Evolutionary conservation across 192 early-diverging fungal genomes (phyloP).

Genomic region (Powellomyces hirtus): DNA sequence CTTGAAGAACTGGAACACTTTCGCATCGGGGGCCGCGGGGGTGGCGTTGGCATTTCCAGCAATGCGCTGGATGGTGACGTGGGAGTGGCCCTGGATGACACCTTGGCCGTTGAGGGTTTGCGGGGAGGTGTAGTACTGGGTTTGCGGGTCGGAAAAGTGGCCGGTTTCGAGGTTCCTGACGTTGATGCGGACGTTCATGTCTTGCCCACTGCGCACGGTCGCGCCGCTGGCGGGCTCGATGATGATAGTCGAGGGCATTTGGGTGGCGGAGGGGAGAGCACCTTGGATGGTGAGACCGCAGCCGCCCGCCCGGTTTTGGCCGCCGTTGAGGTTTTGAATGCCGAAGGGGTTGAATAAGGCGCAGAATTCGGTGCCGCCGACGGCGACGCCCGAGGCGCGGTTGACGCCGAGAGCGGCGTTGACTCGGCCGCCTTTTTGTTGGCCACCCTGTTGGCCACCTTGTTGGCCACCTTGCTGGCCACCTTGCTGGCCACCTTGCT

Average conservation of each 20-base stretch:
- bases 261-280: constrained; percentile 28
- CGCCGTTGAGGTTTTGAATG: constrained; percentile 13
- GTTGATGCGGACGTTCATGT: constrained; percentile 28
- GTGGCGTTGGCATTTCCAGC: background rate
- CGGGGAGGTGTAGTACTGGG: constrained; percentile 32
- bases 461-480: no score
- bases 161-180: constrained; percentile 38
- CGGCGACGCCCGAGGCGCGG: background rate
- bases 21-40: constrained; percentile 22
- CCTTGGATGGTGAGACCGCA: constrained; percentile 27
- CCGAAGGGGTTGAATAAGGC: background rate
- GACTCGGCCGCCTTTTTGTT: background rate
- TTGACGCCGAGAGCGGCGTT: constrained; percentile 13
- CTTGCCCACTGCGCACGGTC: constrained; percentile 20
- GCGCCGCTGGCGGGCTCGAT: constrained; percentile 27
- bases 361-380: constrained; percentile 20
- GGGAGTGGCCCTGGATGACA: constrained; percentile 41
- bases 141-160: constrained; percentile 36
- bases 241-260: constrained; percentile 45
- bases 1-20: constrained; percentile 40
- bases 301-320: constrained; percentile 21
- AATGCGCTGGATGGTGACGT: constrained; percentile 39
- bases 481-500: no score
- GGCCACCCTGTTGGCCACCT: no score
- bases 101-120: constrained; percentile 38